Percentiles rank a stretch among this genome's conserved stretches.
Conservation (phyloP, 2,329 filamentous ascomycete species). For the Penicillium vulpinum region DNA sequence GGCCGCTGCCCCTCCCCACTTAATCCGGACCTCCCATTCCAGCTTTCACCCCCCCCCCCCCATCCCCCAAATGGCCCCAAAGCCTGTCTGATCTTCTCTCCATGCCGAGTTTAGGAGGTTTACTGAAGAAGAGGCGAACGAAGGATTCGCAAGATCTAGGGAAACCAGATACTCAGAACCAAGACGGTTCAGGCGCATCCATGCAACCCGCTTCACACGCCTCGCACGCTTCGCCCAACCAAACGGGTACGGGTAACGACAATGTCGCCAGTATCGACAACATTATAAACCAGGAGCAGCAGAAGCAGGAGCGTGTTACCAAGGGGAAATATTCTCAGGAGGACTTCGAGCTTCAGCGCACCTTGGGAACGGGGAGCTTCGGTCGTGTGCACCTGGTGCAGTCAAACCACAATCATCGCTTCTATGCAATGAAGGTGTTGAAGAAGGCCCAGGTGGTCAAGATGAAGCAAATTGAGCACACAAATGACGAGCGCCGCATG, state of each 20-base stretch:
- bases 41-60: constrained; percentile 24
- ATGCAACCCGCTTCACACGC: constrained; percentile 37
- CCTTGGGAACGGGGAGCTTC: constrained; percentile 94
- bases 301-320: constrained; percentile 62
- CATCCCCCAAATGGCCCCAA: constrained; percentile 17
- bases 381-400: constrained; percentile 95
- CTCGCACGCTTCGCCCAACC: constrained; percentile 49
- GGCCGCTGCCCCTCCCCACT: constrained; percentile 27
- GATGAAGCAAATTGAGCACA: constrained; percentile 99
- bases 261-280: constrained; percentile 81
- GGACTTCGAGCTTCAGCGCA: constrained; percentile 88
- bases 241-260: constrained; percentile 47
- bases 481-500: constrained; percentile 96
- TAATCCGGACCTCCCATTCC: constrained; percentile 26
- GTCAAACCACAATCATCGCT: constrained; percentile 96
- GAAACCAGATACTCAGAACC: constrained; percentile 3
- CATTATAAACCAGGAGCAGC: constrained; percentile 62
- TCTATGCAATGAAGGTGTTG: constrained; percentile 97
- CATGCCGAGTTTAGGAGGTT: constrained; percentile 88
- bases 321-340: constrained; percentile 95
- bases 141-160: constrained; percentile 66
- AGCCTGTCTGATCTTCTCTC: constrained; percentile 27
- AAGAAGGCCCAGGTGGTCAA: constrained; percentile 99
- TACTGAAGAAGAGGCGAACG: constrained; percentile 98
- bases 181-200: constrained; percentile 32